Percentiles rank a stretch among this genome's conserved stretches.
These are phyloP conservation scores for Gypsophila paniculata DNA, from an alignment of 179 eudicot species.

Conservation along the genomic window DNA sequence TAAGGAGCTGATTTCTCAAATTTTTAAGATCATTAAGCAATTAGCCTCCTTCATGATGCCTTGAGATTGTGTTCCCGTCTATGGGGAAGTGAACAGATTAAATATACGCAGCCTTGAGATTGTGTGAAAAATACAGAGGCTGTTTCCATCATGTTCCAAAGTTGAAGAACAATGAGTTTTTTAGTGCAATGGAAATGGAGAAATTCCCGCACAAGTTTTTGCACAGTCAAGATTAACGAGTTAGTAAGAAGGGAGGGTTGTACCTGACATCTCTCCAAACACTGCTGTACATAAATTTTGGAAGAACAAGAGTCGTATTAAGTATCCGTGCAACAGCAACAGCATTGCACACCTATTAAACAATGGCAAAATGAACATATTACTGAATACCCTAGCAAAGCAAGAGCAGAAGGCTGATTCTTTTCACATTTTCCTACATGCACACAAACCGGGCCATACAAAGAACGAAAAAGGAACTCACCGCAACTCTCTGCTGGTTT, in stretches of 20 bases:
- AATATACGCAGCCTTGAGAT: no score
- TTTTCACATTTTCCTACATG: background rate
- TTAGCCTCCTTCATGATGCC: no score
- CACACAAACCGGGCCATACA: background rate
- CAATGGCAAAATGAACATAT: background rate
- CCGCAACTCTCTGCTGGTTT: conserved; percentile 99
- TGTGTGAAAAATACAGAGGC: no score
- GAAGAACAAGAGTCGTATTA: conserved; percentile 93
- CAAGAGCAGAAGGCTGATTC: background rate
- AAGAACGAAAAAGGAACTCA: conserved; percentile 33
- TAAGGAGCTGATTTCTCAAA: background rate
- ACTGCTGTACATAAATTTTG: conserved; percentile 86
- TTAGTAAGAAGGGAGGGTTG: conserved; percentile 13
- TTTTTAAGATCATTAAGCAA: background rate
- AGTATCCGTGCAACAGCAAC: conserved; percentile 94
- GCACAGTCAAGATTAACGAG: background rate
- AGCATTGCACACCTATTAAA: conserved; percentile 86
- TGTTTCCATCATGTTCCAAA: no score
- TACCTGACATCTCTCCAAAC: conserved; percentile 96
- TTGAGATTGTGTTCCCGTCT: no score
- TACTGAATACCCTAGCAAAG: conserved; percentile 2
- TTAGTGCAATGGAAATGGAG: background rate
- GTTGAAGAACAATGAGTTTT: no score
- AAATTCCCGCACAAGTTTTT: background rate
- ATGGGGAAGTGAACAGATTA: background rate